Evolutionary conservation across 164 flowering plant genomes (phyloP).

Genomic region (Warburgia ugandensis): DNA sequence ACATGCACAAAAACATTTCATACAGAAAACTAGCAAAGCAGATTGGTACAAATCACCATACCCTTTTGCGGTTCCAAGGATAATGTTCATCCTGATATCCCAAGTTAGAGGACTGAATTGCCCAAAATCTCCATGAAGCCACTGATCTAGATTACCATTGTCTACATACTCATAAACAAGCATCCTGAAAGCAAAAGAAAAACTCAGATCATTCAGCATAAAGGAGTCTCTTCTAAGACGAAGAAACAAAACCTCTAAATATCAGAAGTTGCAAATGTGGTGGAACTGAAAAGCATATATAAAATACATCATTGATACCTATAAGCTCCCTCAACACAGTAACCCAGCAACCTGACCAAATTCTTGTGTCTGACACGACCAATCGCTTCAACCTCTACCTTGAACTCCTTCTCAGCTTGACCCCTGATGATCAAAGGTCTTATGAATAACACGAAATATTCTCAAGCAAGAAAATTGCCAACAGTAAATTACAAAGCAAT

Average conservation of each 20-base stretch:
- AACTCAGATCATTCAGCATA: background rate
- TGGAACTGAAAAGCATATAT: background rate
- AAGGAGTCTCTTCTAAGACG: background rate
- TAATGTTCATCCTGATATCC: constrained; percentile 83
- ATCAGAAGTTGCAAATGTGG: background rate
- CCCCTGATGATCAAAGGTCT: constrained; percentile 40
- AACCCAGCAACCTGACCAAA: constrained; percentile 89
- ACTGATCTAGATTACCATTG: constrained; percentile 91
- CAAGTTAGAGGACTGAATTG: constrained; percentile 88
- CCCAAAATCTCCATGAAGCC: constrained; percentile 97
- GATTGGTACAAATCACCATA: constrained; percentile 16
- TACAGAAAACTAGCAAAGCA: background rate
- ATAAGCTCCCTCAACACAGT: constrained; percentile 96
- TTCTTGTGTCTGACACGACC: constrained; percentile 99
- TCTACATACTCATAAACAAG: constrained; percentile 94
- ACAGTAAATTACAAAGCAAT: too few relatives aligned
- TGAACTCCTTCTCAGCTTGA: constrained; percentile 93
- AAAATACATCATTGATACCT: constrained; percentile 36
- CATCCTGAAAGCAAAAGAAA: constrained; percentile 49
- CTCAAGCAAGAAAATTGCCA: background rate
- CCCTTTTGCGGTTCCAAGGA: constrained; percentile 95
- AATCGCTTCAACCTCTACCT: constrained; percentile 90
- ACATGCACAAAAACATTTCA: background rate
- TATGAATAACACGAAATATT: constrained; percentile 8
- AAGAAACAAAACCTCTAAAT: background rate